Evolutionary conservation across 129 eudicot genomes (phyloP), one percentile per base, ranked within the genome.

Genomic region (Mikania micrantha): DNA sequence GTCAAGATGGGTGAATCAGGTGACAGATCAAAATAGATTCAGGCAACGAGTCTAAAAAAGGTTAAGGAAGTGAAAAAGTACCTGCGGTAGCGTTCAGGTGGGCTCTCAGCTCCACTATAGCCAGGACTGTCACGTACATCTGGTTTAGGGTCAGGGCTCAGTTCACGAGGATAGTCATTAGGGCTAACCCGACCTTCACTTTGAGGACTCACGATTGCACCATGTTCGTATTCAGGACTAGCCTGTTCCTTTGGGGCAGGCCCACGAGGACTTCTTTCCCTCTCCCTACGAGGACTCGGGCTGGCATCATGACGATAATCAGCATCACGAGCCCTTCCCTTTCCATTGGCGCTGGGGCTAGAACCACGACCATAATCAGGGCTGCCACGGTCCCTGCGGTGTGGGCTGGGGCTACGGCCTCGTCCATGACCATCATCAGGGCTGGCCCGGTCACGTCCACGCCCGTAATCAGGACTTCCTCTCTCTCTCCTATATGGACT

Each of bases 391-490:
- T 78, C 89, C 76, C 87, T 87, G 0, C 78, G 70, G 36, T 76
- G 77, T 1, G 91, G 84, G 59, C 86, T 85, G 3, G 85, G 88
- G 73, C 91, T 86, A 44, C 83, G 84, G 25, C 84, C 83, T 25
- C 78, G 83, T 22, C 92, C 96, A 64, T 77, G 96, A 0, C 95
- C 93, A 35, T 85, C 87, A 50, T 91, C 96, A 45, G 97, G 97
- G 77, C 95, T 91, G 9, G 66, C 95, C 80, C 97, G 75, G 60
- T 58, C 79, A 13, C 79, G 74, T 5, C 85, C 95, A 67, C 79
- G 88, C 12, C 97, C 97, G 68, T 91, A 91, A 67, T 91, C 97
- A 27, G 97, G 98, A 70, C 98, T 93, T 32, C 91, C 96, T 58
- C 96, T 79, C 69, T 87, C 94, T 78, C 96, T 79, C 57, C 79